Evolutionary conservation across 257 asterid species (phyloP), one percentile per base, ranked within the genome.

Genomic region (Rhazya stricta): DNA sequence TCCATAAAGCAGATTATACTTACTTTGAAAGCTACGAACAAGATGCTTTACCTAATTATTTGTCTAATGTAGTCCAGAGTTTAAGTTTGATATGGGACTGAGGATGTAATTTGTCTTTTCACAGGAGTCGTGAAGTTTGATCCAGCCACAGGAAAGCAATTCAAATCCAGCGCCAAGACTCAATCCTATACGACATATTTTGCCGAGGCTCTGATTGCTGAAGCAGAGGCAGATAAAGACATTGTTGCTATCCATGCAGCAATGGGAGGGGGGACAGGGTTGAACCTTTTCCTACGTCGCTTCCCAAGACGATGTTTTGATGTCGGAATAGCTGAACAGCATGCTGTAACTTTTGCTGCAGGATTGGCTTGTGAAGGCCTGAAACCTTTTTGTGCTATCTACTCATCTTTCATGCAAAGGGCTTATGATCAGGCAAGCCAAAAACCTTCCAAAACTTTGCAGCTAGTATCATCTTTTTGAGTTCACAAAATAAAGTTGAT

Each of bases 361-460:
- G 97, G 98, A 30, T 82, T 94, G 90, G 93, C 98, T 16, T 94
- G 98, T 80, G 98, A 94, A 87, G 98, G 97, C 80, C 74, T 94
- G 73, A 91, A 91, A 75, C 98, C 98, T 21, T 94, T 94, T 76
- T 88, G 96, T 76, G 91, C 97, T 66, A 94, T 94, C 80, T 94
- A 91, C 83, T 94, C 97, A 3, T 87, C 97, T 67, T 94, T 94
- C 89, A 61, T 94, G 86, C 97, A 94, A 82, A 87, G 98, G 80
- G 98, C 86, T 48, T 94, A 90, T 69, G 98, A 94, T 79, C 98
- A 91, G 97, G 97, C 57, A 43, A 66, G 71, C 30, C 18, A 39
- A 34, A 10, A 66, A 21, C 29, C 6, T 65, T 36, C 37, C 1
- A 21, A 32, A 18, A 34, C 29, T 65, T 5, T 36, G 67, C 65